phyloP scores from a whole-genome alignment of 2,329 filamentous ascomycete genomes.

The Dactylellina leptospora region DNA sequence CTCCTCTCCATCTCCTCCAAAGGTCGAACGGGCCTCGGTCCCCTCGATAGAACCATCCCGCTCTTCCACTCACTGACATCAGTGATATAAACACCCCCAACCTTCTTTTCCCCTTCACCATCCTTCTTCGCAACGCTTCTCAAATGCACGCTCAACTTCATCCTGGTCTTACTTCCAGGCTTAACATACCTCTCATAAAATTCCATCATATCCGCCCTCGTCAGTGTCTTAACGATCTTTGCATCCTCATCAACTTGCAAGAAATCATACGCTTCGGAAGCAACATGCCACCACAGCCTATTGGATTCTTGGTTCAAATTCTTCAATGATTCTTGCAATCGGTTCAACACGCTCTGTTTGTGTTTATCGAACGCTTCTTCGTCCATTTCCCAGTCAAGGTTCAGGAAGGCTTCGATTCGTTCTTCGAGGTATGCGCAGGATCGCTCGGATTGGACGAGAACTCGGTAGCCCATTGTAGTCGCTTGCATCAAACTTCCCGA shows the following conservation, averaged over 20 bases:
- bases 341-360: constrained; percentile 87
- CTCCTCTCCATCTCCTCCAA: constrained; percentile 85
- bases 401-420: constrained; percentile 86
- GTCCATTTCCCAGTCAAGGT: constrained; percentile 74
- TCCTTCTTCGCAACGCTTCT: constrained; percentile 61
- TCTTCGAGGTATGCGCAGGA: constrained; percentile 83
- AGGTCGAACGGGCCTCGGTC: constrained; percentile 76
- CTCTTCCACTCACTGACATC: constrained; percentile 85
- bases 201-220: constrained; percentile 78
- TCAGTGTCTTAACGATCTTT: constrained; percentile 74
- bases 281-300: constrained; percentile 85
- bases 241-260: constrained; percentile 80
- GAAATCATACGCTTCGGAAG: constrained; percentile 88
- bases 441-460: constrained; percentile 93
- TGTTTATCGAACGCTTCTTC: constrained; percentile 87
- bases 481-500: constrained; percentile 75
- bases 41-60: constrained; percentile 74
- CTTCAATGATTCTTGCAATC: constrained; percentile 88
- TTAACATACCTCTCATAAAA: constrained; percentile 82
- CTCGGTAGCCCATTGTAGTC: constrained; percentile 84
- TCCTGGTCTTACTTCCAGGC: constrained; percentile 74
- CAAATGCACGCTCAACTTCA: constrained; percentile 87
- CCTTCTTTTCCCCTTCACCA: constrained; percentile 59
- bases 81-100: constrained; percentile 65
- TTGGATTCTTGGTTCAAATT: constrained; percentile 85